Conservation (phyloP, 108 stramenopile genomes). For the Cyclotella distinguenda region DNA sequence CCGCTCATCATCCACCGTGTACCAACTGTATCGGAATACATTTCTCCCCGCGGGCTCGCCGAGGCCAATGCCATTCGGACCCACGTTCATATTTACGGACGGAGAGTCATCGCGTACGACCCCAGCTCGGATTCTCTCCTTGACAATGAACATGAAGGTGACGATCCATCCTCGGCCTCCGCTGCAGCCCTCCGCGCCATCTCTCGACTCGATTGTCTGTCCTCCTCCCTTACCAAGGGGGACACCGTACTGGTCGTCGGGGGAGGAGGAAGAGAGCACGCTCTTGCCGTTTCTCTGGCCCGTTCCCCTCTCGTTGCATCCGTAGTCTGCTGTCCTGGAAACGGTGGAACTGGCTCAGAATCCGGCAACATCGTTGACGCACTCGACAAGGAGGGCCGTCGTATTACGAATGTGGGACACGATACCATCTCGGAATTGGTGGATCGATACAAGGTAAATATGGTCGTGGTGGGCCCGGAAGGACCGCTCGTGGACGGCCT, state of each 20-base stretch:
- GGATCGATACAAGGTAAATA: conserved; percentile 59
- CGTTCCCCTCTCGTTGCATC: conserved; percentile 69
- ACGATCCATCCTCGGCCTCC: conserved; percentile 29
- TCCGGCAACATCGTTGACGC: conserved; percentile 68
- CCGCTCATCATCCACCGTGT: conserved; percentile 69
- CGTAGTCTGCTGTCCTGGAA: conserved; percentile 83
- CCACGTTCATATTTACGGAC: conserved; percentile 37
- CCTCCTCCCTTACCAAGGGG: conserved; percentile 19
- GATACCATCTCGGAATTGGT: conserved; percentile 67
- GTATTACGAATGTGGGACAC: conserved; percentile 52
- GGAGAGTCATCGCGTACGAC: conserved; percentile 31
- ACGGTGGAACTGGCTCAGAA: conserved; percentile 80
- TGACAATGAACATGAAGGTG: conserved; percentile 7
- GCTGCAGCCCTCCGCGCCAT: conserved; percentile 27
- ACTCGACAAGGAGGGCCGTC: conserved; percentile 35
- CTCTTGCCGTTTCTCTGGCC: conserved; percentile 80
- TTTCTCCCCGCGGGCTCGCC: conserved; percentile 28
- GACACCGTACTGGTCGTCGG: conserved; percentile 85
- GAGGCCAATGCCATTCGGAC: conserved; percentile 75
- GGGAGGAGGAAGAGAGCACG: conserved; percentile 87
- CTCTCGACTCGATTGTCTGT: conserved; percentile 53
- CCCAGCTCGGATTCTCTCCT: conserved; percentile 16
- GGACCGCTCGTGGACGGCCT: conserved; percentile 93
- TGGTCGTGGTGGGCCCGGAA: conserved; percentile 97
- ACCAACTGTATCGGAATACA: conserved; percentile 77